Conservation (phyloP, 176 grass and related monocot genomes). For the Eleusine coracana region DNA sequence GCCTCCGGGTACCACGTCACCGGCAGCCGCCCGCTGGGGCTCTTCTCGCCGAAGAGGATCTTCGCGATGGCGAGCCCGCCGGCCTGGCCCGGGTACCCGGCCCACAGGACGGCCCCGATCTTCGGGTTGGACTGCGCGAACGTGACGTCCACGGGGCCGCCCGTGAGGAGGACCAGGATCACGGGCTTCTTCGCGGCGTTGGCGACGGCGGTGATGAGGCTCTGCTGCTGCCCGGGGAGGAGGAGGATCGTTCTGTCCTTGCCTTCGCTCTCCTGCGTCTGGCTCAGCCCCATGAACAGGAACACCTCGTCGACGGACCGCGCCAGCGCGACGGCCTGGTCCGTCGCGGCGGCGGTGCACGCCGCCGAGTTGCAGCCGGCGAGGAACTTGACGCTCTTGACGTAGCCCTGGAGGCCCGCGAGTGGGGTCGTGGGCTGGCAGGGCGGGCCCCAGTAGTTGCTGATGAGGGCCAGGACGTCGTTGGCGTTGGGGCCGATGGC, state of each 20-base stretch:
- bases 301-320: neutral
- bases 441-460: conserved; percentile 71
- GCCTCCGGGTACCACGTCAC: conserved; percentile 80
- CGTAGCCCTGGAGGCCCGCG: conserved; percentile 23
- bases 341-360: neutral
- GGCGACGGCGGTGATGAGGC: conserved; percentile 39
- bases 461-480: conserved; percentile 38
- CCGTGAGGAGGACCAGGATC: conserved; percentile 67
- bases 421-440: conserved; percentile 45
- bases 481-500: conserved; percentile 78
- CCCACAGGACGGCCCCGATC: conserved; percentile 70
- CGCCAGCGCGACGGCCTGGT: neutral
- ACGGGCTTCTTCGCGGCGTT: conserved; percentile 55
- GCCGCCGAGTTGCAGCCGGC: conserved; percentile 44
- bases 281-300: conserved; percentile 37
- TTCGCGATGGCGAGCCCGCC: conserved; percentile 65
- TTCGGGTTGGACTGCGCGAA: conserved; percentile 60
- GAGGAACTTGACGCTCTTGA: conserved; percentile 37
- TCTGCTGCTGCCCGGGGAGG: conserved; percentile 8
- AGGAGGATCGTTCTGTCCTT: neutral
- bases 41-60: conserved; percentile 70
- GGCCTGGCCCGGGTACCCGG: conserved; percentile 63
- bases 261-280: conserved; percentile 18
- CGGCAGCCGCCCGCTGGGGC: conserved; percentile 64
- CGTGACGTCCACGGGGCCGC: conserved; percentile 64